Evolutionary conservation across 805 yeast genomes (phyloP), one percentile per base, ranked within the genome.

Genomic region (Saccharomycopsis schoenii): DNA sequence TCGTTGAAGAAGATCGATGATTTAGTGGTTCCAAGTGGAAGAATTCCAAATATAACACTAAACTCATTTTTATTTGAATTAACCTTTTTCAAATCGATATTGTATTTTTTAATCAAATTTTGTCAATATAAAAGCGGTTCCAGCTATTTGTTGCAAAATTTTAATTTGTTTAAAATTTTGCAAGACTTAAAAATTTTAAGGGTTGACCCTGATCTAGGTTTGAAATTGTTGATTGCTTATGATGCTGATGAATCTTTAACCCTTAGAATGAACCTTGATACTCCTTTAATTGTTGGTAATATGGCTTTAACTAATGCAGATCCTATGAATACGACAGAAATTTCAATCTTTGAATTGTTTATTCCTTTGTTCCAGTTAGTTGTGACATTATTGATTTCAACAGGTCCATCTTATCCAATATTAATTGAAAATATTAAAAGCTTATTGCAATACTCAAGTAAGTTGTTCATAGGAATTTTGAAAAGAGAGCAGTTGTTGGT

Each of bases 61-160:
- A 84, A 84, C 61, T 73, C 82, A 2, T 72, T 87, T 29, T 70
- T 89, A 1, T 86, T 86, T 70, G 97, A 90, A 67, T 71, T 89
- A 34, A 87, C 94, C 0, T 85, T 89, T 1, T 87, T 86, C 74
- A 88, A 86, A 66, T 79, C 93, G 0, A 82, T 87, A 0, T 70
- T 89, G 51, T 83, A 84, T 61, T 79, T 92, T 57, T 74, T 93
- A 63, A 78, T 85, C 0, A 80, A 94, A 65, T 79, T 93, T 12
- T 89, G 96, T 0, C 89, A 87, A 68, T 82, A 88, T 0, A 82
- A 88, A 64, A 68, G 70, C 9, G 98, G 99, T 2, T 91, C 97
- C 0, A 81, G 82, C 57, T 86, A 84, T 60, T 74, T 93, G 59
- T 72, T 91, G 25, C 90, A 89, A 67, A 37, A 47, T 47, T 81